Base-by-base conservation (phyloP, 2,329 filamentous ascomycete species). In the Herpotrichia juniperi region DNA sequence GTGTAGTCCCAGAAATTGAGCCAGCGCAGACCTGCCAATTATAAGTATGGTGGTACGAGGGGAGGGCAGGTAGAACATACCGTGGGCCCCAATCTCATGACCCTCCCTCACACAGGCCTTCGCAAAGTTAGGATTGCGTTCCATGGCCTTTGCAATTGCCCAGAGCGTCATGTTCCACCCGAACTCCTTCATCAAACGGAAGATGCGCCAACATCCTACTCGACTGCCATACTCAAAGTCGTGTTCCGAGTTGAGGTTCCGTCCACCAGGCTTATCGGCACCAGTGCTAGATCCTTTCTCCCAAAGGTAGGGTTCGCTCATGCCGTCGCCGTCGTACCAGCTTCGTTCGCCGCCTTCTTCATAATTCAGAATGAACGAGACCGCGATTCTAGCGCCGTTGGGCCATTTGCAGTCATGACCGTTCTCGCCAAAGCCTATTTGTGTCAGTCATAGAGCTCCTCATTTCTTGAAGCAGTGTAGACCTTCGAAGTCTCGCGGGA, bases 121-220 rank as follows among this genome's bases (percentile, higher is more conserved):
- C 2, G 73, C 78, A 6, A 81, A 78, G 48, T 75, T 74, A 0
- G 78, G 78, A 51, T 79, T 74, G 58, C 76, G 61, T 59, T 81
- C 76, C 17, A 80, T 66, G 2, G 78, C 79, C 47, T 76, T 69
- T 1, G 73, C 78, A 9, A 81, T 78, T 14, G 76, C 79, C 56
- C 80, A 79, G 8, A 80, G 64, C 0, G 79, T 81, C 60, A 77
- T 78, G 56, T 78, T 78, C 72, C 79, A 78, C 14, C 70, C 66
- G 52, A 78, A 64, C 37, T 75, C 69, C 54, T 78, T 76, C 69
- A 81, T 80, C 48, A 81, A 60, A 6, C 74, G 64, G 59, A 80
- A 76, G 2, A 81, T 66, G 1, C 78, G 67, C 79, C 79, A 81
- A 55, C 76, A 76, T 3, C 78, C 79, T 1, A 72, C 73, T 2